Evolutionary conservation across 108 stramenopile species (phyloP).

Genomic region (Cyclostephanos invisitatus): DNA sequence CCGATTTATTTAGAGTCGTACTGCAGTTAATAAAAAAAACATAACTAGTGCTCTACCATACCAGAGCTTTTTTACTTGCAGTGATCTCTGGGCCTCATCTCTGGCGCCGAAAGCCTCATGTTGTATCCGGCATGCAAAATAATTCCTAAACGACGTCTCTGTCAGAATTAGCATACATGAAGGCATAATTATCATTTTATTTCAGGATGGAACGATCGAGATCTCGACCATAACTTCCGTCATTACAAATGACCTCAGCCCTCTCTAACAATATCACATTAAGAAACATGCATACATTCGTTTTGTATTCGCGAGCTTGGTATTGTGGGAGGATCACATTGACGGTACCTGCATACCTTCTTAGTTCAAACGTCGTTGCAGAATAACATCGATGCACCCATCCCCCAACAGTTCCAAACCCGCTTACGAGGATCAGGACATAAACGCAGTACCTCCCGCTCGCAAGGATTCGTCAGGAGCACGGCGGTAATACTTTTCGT

Average conservation of each 20-base stretch:
- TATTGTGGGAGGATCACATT: neutral
- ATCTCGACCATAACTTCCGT: conserved; percentile 30
- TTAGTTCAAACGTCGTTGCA: neutral
- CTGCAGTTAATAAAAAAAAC: too few species aligned
- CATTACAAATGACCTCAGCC: conserved; percentile 33
- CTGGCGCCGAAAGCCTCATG: too few species aligned
- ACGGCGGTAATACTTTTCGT: conserved; percentile 66
- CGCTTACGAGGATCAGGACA: conserved; percentile 84
- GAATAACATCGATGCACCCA: neutral
- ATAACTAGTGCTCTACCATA: too few species aligned
- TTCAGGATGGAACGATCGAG: conserved; percentile 32
- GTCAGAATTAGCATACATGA: neutral
- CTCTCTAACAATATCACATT: neutral
- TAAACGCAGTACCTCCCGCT: conserved; percentile 84
- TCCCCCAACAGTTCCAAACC: conserved; percentile 21
- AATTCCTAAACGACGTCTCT: too few species aligned
- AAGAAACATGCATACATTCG: neutral
- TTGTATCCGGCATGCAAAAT: too few species aligned
- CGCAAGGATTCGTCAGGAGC: conserved; percentile 65
- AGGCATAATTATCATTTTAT: conserved; percentile 15
- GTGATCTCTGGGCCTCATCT: too few species aligned
- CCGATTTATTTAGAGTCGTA: too few species aligned
- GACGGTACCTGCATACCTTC: neutral
- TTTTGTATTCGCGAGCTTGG: conserved; percentile 46
- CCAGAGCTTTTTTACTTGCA: too few species aligned